Base-by-base conservation (phyloP, 2,329 filamentous ascomycete species). In the Ramichloridium luteum region DNA sequence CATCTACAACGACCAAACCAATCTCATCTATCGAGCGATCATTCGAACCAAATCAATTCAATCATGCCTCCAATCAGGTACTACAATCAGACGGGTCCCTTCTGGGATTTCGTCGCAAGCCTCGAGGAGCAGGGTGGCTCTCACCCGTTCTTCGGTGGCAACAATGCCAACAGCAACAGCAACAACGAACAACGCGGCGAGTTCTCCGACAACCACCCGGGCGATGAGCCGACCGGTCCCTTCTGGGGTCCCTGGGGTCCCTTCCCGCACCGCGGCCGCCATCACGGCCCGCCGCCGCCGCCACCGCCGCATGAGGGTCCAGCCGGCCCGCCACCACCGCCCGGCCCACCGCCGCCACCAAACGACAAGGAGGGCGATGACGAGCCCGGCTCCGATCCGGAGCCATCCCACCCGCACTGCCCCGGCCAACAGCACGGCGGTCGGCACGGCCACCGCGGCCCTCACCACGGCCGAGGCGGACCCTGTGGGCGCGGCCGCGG, bases 41-140 rank as follows among this genome's bases (percentile, higher is more conserved):
- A n/a, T n/a, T n/a, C n/a, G n/a, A n/a, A n/a, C n/a, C n/a, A n/a
- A n/a, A n/a, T n/a, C n/a, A n/a, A n/a, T n/a, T n/a, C 29, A 43
- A 62, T 49, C 35, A 72, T 72, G 67, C 61, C 68, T 47, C 64
- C 64, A 42, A 54, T 70, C 37, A 58, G 61, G 36, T 65, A 68
- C 48, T 61, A 68, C 55, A 69, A 70, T 36, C 58, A 63, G 34
- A 60, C 59, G 4, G 59, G 62, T 44, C 64, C 67, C 31, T 69
- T 72, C 48, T 72, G 69, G 68, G 67, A 72, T 49, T 68, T 66
- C 37, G 44, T 72, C 32, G 59, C 64, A 31, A 57, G 53, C 38
- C 55, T 73, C 9, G 67, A 72, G 41, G 54, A 62, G 32, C 54
- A 60, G 49, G 59, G 56, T 32, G 37, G 46, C 18, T 49, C 57